Conservation (phyloP, 805 yeast species). For the Saccharomycopsis sp. region DNA sequence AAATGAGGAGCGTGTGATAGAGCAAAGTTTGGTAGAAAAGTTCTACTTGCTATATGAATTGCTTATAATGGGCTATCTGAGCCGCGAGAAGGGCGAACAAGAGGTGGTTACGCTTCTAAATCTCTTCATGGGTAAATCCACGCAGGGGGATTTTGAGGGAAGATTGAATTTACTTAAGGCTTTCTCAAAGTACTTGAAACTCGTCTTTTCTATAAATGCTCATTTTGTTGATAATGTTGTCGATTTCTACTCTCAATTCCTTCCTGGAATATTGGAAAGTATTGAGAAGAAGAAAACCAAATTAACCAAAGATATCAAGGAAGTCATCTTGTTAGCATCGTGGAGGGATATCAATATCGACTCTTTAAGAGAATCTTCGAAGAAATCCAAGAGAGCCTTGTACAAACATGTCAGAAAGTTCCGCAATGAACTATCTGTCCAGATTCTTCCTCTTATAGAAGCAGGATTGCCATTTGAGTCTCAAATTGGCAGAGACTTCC, state of each 20-base stretch:
- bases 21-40: conserved; percentile 63
- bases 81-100: conserved; percentile 30
- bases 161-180: conserved; percentile 60
- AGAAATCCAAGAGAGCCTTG: conserved; percentile 75
- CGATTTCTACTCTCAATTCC: conserved; percentile 62
- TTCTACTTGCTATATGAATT: conserved; percentile 89
- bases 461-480: conserved; percentile 38
- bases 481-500: conserved; percentile 12
- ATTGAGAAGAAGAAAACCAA: conserved; percentile 41
- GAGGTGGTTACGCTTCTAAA: conserved; percentile 52
- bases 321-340: conserved; percentile 81
- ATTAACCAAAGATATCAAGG: conserved; percentile 74
- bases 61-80: conserved; percentile 45
- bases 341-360: conserved; percentile 96
- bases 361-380: conserved; percentile 90
- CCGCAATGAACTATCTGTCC: conserved; percentile 50
- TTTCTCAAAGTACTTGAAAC: conserved; percentile 48
- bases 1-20: conserved; percentile 48
- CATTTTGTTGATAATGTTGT: conserved; percentile 46
- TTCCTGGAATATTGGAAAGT: conserved; percentile 38
- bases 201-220: conserved; percentile 26
- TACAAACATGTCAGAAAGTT: conserved; percentile 82
- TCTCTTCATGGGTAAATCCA: conserved; percentile 65
- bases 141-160: conserved; percentile 63
- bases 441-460: conserved; percentile 52